Evolutionary conservation across 2,329 filamentous ascomycete species (phyloP).

Genomic region (Sporothrix curviconia): DNA sequence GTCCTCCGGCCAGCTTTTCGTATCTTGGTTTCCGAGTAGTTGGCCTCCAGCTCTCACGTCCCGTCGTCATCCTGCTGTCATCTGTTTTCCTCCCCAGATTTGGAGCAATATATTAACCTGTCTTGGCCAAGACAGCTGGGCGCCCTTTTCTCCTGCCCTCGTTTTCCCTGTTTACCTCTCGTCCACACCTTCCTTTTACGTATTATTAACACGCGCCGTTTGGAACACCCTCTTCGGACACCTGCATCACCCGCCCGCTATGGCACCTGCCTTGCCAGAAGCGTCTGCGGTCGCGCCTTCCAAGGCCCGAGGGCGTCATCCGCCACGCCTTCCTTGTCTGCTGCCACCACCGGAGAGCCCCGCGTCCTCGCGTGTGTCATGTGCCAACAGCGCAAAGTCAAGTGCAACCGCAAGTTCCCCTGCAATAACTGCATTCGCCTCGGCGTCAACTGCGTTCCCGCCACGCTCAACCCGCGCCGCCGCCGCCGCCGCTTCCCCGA

Average conservation of each 20-base stretch:
- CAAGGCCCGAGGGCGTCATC: not conserved
- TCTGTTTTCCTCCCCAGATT: not conserved
- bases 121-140: not conserved
- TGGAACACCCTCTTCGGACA: not conserved
- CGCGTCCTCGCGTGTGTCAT: constrained; percentile 48
- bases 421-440: constrained; percentile 45
- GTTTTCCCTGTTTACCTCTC: no score
- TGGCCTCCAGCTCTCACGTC: no score
- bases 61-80: not conserved
- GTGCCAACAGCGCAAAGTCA: constrained; percentile 56
- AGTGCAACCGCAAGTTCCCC: constrained; percentile 52
- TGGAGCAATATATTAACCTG: no score
- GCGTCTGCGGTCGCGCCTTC: not conserved
- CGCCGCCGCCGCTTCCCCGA: constrained; percentile 46
- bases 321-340: not conserved
- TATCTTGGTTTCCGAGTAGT: no score
- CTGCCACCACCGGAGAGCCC: constrained; percentile 24
- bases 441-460: constrained; percentile 12
- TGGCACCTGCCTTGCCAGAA: not conserved
- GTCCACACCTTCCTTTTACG: not conserved
- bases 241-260: not conserved
- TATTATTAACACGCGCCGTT: not conserved
- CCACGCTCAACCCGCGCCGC: constrained; percentile 32
- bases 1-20: no score
- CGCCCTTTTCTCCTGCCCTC: not conserved